Evolutionary conservation across 768 basidiomycete species (phyloP), one percentile per base, ranked within the genome.

Genomic region (Amanita pseudoporphyria): DNA sequence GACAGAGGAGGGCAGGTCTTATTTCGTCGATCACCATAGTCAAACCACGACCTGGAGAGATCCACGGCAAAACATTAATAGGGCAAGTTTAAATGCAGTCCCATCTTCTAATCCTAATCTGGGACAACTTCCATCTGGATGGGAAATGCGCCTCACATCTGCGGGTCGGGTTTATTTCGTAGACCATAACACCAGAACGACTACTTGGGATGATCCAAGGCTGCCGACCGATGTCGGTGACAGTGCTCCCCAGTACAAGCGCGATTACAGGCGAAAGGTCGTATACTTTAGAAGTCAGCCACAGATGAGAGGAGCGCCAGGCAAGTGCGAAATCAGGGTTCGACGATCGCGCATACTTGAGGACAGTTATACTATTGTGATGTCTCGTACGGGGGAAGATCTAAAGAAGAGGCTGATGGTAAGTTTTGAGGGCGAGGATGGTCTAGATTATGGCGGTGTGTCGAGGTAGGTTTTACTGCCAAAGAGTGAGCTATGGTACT

Each of bases 171-270:
- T 94, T 14, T 95, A 95, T 67, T 95, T 92, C 57, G 91, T 94
- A 12, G 92, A 94, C 62, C 92, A 95, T 66, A 93, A 85, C 54
- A 86, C 84, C 33, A 76, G 85, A 47, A 90, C 90, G 14, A 94
- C 92, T 13, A 80, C 87, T 5, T 94, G 91, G 92, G 92, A 94
- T 60, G 92, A 95, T 63, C 92, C 91, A 16, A 79, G 92, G 45
- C 64, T 93, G 46, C 91, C 92, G 0, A 82, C 79, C 1, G 78
- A 82, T 53, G 70, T 92, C 42, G 89, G 92, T 59, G 82, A 86
- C 55, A 88, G 82, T 65, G 89, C 89, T 3, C 92, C 91, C n/a
- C 90, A 94, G 66, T 94, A 93, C 67, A 93, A 94, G 67, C 83
- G 89, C 54, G 91, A 95, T 67, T 95, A 94, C 63, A 72, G 91